Percentiles rank a stretch among this genome's conserved stretches.
phyloP scores from a whole-genome alignment of 148 eudicot genomes.

The Heliosperma pusillum region DNA sequence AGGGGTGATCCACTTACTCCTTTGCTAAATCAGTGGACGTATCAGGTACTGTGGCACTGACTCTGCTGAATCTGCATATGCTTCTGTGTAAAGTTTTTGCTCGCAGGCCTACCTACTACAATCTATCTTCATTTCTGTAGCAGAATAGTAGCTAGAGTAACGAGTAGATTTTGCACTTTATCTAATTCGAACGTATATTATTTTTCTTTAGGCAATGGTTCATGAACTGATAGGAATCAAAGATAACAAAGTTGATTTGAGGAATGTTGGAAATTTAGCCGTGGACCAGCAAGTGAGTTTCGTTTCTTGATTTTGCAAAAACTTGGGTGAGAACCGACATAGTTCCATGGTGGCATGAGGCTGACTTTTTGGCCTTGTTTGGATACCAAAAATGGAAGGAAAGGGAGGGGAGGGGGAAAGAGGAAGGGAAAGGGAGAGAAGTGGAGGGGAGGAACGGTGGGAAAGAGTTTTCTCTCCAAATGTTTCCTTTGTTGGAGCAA shows the following conservation, averaged over 20 bases:
- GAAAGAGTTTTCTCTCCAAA: no score
- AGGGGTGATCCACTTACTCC: conserved; percentile 97
- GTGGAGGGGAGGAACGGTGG: no score
- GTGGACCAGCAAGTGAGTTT: conserved; percentile 80
- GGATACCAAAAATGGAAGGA: no score
- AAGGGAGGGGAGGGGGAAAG: no score
- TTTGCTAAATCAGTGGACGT: conserved; percentile 94
- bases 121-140: not conserved
- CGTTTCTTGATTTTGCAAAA: not conserved
- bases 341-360: conserved; percentile 4
- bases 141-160: not conserved
- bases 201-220: conserved; percentile 75
- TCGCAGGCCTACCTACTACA: conserved; percentile 4
- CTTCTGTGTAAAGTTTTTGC: conserved; percentile 12
- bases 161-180: conserved; percentile 20
- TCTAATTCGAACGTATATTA: conserved; percentile 3
- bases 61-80: not conserved
- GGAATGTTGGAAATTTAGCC: conserved; percentile 54
- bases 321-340: not conserved
- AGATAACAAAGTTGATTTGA: conserved; percentile 90
- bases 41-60: conserved; percentile 58
- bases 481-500: no score
- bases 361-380: no score
- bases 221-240: conserved; percentile 90
- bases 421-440: no score